Base-by-base conservation (phyloP, 2,329 filamentous ascomycete species). In the Sarocladium oryzae region DNA sequence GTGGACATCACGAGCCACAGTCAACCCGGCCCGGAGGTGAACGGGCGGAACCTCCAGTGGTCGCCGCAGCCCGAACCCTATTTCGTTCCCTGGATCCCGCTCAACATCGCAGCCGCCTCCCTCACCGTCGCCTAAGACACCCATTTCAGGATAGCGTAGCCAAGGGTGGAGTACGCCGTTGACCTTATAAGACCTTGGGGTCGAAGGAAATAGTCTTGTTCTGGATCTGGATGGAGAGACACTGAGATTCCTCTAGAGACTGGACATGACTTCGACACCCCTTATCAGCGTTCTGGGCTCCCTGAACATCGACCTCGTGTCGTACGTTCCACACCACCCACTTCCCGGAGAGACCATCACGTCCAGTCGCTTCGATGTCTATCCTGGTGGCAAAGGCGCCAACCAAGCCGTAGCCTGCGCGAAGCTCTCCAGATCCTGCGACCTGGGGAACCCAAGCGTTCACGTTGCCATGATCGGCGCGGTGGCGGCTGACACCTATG, bases 351-450 rank as follows among this genome's bases (percentile, higher is more conserved):
- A 99, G 71, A 97, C 92, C 2, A 77, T 97, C 49, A 91, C 88
- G 2, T 81, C 89, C 45, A 83, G 75, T 57, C 83, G 82, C 18
- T 95, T 95, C 71, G 78, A 78, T 62, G 89, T 85, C 32, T 90
- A 87, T 37, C 85, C 87, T 24, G 93, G 92, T 60, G 92, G 93
- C 52, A 99, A 99, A 72, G 92, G 92, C 56, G 90, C 91, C 54
- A 97, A 97, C 73, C 92, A 97, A 73, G 91, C 90, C 54, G 88
- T 96, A 51, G 89, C 90, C 21, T 90, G 86, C 69, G 88, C 85
- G 49, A 88, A 92, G 56, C 80, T 95, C 49, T 93, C 88, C 1
- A 79, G 86, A 45, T 63, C 75, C 24, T 58, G 63, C 28, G 54
- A 63, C 54, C 57, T 66, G 50, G 53, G 61, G 41, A 63, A 76